Evolutionary conservation across 352 stramenopile genomes (phyloP).

Genomic region (Pythium aphanidermatum): DNA sequence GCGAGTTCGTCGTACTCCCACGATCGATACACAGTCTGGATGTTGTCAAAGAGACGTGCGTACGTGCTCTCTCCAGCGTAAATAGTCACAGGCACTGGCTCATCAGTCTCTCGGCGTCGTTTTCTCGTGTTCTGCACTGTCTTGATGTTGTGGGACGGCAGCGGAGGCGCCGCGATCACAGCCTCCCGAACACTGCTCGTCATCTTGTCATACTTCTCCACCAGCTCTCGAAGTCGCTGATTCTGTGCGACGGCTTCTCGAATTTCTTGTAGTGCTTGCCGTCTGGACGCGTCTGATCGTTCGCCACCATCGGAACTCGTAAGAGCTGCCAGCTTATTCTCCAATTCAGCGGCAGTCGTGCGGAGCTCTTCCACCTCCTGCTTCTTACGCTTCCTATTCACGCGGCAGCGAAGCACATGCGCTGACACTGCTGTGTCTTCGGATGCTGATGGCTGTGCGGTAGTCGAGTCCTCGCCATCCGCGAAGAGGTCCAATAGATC

Average conservation of each 20-base stretch:
- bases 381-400: constrained; percentile 17
- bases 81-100: no score
- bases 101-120: no score
- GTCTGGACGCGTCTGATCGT: background rate
- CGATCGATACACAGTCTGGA: constrained; percentile 6
- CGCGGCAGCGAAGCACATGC: constrained; percentile 8
- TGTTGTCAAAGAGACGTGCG: constrained; percentile 7
- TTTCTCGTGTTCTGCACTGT: no score
- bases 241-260: constrained; percentile 2
- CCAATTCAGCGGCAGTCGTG: background rate
- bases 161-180: no score
- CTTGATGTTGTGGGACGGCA: no score
- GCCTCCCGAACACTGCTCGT: no score
- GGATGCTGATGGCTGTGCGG: background rate
- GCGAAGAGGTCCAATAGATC: no score
- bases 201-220: no score
- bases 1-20: background rate
- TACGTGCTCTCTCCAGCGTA: no score
- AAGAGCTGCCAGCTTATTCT: constrained; percentile 1
- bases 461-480: no score
- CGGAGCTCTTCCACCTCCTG: constrained; percentile 10
- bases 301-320: background rate
- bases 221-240: constrained; percentile 9
- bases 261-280: background rate
- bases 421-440: background rate